Evolutionary conservation across 1,139 yeast genomes (phyloP).

Genomic region (Candida tetrigidarum): DNA sequence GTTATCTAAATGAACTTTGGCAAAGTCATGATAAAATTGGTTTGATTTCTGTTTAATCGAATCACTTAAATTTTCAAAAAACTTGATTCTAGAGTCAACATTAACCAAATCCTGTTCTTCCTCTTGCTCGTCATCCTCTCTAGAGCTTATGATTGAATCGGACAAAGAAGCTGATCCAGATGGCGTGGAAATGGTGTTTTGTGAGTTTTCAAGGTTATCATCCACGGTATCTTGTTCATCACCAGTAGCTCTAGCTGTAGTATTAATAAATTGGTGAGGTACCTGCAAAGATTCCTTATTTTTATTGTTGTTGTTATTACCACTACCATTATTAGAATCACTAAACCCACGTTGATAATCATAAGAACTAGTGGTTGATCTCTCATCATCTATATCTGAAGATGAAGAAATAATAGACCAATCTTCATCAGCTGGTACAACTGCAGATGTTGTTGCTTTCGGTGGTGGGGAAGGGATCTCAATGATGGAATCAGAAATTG

Average conservation of each 20-base stretch:
- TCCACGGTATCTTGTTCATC: conserved; percentile 1
- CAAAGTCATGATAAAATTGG: conserved; percentile 26
- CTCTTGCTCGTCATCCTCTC: not conserved
- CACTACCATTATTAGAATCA: not conserved
- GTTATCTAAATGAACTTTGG: conserved; percentile 21
- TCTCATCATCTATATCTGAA: conserved; percentile 46
- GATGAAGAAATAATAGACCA: conserved; percentile 53
- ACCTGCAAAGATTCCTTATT: conserved; percentile 10
- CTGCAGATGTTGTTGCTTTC: not conserved
- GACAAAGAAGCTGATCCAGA: not conserved
- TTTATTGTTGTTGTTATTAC: not conserved
- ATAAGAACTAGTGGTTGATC: conserved; percentile 27
- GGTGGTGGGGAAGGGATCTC: conserved; percentile 4
- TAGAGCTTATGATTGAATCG: not conserved
- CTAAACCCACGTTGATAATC: conserved; percentile 7
- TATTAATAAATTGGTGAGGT: conserved; percentile 9
- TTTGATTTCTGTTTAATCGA: conserved; percentile 31
- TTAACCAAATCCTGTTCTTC: conserved; percentile 7
- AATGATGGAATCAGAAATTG: conserved; percentile 2
- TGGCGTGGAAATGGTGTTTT: conserved; percentile 1
- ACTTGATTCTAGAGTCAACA: conserved; percentile 23
- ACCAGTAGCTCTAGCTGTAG: not conserved
- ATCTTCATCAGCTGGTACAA: conserved; percentile 35
- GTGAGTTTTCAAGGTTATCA: conserved; percentile 6
- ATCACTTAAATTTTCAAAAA: conserved; percentile 34